Evolutionary conservation across 208 protist species (phyloP).

Genomic region (Acanthamoeba quina): DNA sequence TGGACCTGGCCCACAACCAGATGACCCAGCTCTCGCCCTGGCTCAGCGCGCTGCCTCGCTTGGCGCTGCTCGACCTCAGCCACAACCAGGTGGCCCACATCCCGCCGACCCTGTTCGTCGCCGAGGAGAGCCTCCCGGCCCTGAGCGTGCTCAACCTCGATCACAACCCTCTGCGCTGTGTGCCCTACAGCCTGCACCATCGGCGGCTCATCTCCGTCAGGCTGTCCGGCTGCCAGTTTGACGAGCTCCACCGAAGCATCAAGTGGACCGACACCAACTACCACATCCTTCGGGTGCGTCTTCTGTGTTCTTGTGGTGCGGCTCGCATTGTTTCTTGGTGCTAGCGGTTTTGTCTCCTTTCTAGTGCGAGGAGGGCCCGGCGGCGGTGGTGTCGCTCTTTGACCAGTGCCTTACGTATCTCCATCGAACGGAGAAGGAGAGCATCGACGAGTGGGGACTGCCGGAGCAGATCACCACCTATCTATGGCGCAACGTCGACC

Average conservation of each 20-base stretch:
- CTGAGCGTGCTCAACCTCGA: not conserved
- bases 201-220: not conserved
- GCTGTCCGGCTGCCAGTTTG: not conserved
- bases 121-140: not conserved
- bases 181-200: not conserved
- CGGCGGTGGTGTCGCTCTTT: conserved; percentile 2
- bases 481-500: not conserved
- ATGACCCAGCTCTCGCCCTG: not conserved
- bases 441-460: not conserved
- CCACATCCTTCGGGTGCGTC: not conserved
- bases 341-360: too few relatives aligned
- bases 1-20: not conserved
- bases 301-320: too few relatives aligned
- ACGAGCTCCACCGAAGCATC: not conserved
- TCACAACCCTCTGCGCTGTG: not conserved
- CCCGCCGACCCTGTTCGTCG: not conserved
- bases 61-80: not conserved
- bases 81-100: not conserved
- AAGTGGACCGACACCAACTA: not conserved
- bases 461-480: not conserved
- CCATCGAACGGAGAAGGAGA: not conserved
- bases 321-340: too few relatives aligned
- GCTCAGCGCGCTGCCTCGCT: not conserved
- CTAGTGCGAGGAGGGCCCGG: not conserved
- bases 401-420: conserved; percentile 34